Evolutionary conservation across 345 rosid genomes (phyloP).

Genomic region (Excoecaria agallocha): DNA sequence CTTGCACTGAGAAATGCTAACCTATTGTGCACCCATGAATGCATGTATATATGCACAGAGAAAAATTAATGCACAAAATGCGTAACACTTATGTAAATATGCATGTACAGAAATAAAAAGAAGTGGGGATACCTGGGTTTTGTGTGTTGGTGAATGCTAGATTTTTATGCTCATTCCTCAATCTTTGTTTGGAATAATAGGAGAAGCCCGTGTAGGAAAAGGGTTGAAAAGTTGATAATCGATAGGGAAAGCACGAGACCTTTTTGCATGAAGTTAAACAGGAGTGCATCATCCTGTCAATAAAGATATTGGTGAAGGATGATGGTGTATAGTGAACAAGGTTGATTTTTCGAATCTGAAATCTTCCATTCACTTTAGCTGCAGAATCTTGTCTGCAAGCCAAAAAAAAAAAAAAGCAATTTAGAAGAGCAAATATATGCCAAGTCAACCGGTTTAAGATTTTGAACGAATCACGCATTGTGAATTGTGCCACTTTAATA

Average conservation of each 20-base stretch:
- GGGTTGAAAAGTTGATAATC: slow-evolving; percentile 26
- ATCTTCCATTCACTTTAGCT: neutral
- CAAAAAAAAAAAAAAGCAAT: neutral
- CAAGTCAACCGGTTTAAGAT: neutral
- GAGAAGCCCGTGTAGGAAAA: slow-evolving; percentile 30
- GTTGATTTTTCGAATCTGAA: neutral
- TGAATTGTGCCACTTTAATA: neutral
- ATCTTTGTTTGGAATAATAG: slow-evolving; percentile 14
- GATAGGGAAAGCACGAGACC: slow-evolving; percentile 18
- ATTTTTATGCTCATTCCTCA: slow-evolving; percentile 21
- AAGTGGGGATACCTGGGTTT: slow-evolving; percentile 32
- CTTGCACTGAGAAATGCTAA: neutral
- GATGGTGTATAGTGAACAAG: too few species aligned
- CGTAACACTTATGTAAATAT: neutral
- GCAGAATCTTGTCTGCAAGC: neutral
- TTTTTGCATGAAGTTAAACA: slow-evolving; percentile 18
- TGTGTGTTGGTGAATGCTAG: slow-evolving; percentile 17
- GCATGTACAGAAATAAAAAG: neutral
- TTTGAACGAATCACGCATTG: too few species aligned
- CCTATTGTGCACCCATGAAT: neutral
- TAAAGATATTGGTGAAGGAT: too few species aligned
- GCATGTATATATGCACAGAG: neutral
- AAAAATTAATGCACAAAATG: neutral
- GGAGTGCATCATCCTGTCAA: too few species aligned
- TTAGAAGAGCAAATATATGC: neutral